Evolutionary conservation across 177 flowering plant species (phyloP), one percentile per base, ranked within the genome.

Genomic region (Vitis hybrid): DNA sequence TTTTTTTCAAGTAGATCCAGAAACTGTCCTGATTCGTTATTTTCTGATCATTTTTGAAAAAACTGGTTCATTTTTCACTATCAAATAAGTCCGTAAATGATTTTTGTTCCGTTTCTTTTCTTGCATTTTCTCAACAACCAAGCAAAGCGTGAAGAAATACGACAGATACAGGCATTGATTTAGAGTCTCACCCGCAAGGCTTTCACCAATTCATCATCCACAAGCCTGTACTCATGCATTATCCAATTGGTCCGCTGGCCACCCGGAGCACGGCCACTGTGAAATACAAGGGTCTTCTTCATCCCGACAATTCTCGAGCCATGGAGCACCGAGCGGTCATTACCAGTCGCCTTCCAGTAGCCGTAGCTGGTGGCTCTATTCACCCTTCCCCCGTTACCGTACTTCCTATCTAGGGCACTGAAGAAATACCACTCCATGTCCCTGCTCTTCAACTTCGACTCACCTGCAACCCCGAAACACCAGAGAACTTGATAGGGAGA

Each of bases 271-370:
- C 97, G 83, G 1, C 97, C 98, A 26, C 65, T 66, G 60, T 92
- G 95, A 76, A 79, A 94, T 29, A 94, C 97, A 50, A 92, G 86
- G 0, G 98, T 90, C 72, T 94, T 94, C 81, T 90, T 92, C 97
- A 89, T 81, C 20, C 97, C 97, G 15, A 90, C 85, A 0, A 75
- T 64, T 10, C 78, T 68, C 1, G 67, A 12, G 3, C 65, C 75
- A 11, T 81, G 83, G 12, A 73, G 66, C 12, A 94, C 80, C 10
- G 83, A 67, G 16, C 97, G 76, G 64, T 92, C 98, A 63, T 92
- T 92, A 14, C 98, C 98, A 0, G 98, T 94, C 1, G 97, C 88
- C 79, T 94, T 94, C 98, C 98, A 94, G 74, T 90, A 94, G 29
- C 98, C 98, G 51, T 79, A 63, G 14, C 72, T 70, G 0, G 98